Evolutionary conservation across 352 stramenopile genomes (phyloP), one percentile per base, ranked within the genome.

Genomic region (Pythium phragmitis): DNA sequence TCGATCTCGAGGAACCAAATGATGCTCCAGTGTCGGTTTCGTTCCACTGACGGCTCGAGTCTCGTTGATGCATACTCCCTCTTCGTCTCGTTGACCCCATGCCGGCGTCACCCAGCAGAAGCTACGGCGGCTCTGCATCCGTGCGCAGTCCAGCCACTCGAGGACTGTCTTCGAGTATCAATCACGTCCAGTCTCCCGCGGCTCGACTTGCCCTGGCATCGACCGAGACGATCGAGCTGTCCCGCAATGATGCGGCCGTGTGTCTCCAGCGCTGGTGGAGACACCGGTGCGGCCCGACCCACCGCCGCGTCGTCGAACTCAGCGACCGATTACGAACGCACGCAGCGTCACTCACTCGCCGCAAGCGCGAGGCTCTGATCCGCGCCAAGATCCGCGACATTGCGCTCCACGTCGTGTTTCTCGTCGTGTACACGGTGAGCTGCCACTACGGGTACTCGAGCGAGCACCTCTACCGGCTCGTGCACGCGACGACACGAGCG

Each of bases 261-360:
- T 63, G 62, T 8, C 47, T 85, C 7, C 76, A 85, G 65, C 68
- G 74, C 68, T 85, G 74, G 76, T 85, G 74, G 76, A 67, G 69
- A 60, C 54, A 59, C 26, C 63, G 63, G 7, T 57, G 57, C 28
- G 72, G 64, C 19, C 54, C 53, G 39, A 77, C 74, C 49, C 66
- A 76, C n/a, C 67, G 76, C 54, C 64, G 70, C 28, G 53, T 77
- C 37, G 64, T 53, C 48, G 60, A 73, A 39, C 62, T 82, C 37
- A 70, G 73, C 36, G 72, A 73, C 45, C 57, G 76, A 23, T 63
- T 64, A 13, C 70, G 65, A 19, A n/a, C 26, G 13, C 67, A 82
- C 52, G 74, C 72, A 9, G 34, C 74, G n/a, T 39, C 54, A 7
- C 59, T 80, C 4, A 69, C 80, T 11, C 52, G 51, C 9, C 66